phyloP scores from a whole-genome alignment of 129 eudicot species.

The Tagetes patula region DNA sequence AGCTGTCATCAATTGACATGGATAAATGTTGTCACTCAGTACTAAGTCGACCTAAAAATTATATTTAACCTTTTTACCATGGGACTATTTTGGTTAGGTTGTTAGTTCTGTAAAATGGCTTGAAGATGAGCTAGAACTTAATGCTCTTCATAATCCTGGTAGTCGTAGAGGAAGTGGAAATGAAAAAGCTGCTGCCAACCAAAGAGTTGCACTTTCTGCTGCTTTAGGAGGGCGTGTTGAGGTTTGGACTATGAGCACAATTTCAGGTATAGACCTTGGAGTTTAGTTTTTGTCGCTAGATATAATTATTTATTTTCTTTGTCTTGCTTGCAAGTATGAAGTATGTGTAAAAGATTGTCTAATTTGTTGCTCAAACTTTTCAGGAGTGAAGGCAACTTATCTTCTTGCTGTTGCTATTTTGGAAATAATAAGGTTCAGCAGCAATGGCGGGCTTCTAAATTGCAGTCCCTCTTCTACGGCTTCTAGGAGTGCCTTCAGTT shows the following conservation, averaged over 20 bases:
- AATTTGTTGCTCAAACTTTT: constrained; percentile 20
- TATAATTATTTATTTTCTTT: constrained; percentile 3
- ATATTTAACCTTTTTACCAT: not conserved
- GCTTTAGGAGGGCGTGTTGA: constrained; percentile 96
- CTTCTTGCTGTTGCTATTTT: constrained; percentile 92
- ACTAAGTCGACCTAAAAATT: not conserved
- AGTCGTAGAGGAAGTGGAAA: constrained; percentile 97
- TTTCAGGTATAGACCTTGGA: constrained; percentile 61
- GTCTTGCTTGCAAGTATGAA: not conserved
- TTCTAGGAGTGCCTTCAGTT: constrained; percentile 96
- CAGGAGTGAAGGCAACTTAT: constrained; percentile 99
- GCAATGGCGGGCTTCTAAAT: constrained; percentile 97
- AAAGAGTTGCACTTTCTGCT: constrained; percentile 96
- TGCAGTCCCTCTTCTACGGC: constrained; percentile 61
- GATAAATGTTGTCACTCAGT: constrained; percentile 5
- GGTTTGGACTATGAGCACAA: constrained; percentile 86
- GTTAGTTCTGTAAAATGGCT: constrained; percentile 99
- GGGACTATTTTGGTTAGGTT: constrained; percentile 49
- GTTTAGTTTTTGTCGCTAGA: not conserved
- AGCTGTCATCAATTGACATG: constrained; percentile 36
- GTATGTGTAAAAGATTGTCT: not conserved
- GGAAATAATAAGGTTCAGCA: constrained; percentile 95
- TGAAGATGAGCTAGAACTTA: constrained; percentile 99
- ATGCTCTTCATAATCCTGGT: constrained; percentile 98
- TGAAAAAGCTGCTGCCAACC: constrained; percentile 90